Evolutionary conservation across 2,329 filamentous ascomycete species (phyloP), one percentile per base, ranked within the genome.

Genomic region (Penicillium freii): DNA sequence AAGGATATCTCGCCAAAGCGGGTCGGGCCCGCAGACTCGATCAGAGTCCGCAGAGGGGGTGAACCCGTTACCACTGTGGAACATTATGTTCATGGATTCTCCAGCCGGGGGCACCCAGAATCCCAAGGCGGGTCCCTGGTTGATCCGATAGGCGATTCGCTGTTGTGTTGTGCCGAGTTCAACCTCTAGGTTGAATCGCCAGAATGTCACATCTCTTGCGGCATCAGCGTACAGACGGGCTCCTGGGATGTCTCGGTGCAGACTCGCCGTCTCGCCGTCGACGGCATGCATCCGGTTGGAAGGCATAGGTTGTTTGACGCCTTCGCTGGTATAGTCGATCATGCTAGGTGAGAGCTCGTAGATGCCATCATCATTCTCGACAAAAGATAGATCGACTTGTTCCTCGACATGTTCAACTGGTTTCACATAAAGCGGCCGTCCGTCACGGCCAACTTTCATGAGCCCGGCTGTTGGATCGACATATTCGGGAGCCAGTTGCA

Each of bases 61-160:
- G 79, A 99, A 99, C 2, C 95, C 94, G 72, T 99, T 99, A 79
- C 94, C 96, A 72, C 90, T 96, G 78, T 97, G 85, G 77, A 97
- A 99, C 92, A 97, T 96, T 72, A 97, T 90, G 77, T 97, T 97
- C 94, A 99, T 99, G 2, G 89, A 85, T 72, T 96, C 83, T 17
- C 86, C 88, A 49, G 82, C 84, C 33, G 88, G 89, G 5, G 95
- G 94, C 0, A 99, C 91, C 93, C 94, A 99, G 73, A 99, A 99
- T 1, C 89, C 91, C 51, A 90, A 87, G 2, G 91, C 86, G 6
- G 93, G 92, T 0, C 94, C 93, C 46, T 88, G 84, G 70, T 99
- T 99, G 78, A 99, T 96, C 53, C 92, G 90, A 75, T 99, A 99
- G 0, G 92, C 93, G 62, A 99, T 89, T 39, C 93, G 88, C 67